These are phyloP conservation scores for Hibiscus trionum DNA, from an alignment of 345 rosid genomes.

Conservation along the genomic window DNA sequence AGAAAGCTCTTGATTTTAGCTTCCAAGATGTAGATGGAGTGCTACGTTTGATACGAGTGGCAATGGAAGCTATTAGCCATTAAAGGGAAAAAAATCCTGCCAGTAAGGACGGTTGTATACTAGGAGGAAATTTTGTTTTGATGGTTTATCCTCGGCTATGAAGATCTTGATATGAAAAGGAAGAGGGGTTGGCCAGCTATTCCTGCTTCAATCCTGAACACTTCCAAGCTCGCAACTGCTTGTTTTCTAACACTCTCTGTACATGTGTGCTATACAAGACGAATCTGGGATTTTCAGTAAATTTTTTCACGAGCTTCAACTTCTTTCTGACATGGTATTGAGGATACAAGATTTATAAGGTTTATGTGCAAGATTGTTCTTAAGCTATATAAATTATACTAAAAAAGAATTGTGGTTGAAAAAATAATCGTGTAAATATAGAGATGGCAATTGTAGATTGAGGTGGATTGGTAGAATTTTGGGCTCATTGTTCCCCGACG, in stretches of 20 bases:
- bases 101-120: conserved; percentile 11
- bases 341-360: conserved; percentile 12
- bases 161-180: conserved; percentile 5
- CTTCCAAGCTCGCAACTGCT: conserved; percentile 9
- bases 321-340: conserved; percentile 17
- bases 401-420: conserved; percentile 15
- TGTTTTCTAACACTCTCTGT: conserved; percentile 14
- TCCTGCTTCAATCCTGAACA: conserved; percentile 9
- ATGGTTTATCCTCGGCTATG: conserved; percentile 14
- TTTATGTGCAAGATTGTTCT: conserved; percentile 8
- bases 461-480: conserved; percentile 16
- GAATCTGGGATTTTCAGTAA: conserved; percentile 13
- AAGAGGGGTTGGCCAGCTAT: conserved; percentile 8
- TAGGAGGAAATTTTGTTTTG: conserved; percentile 11
- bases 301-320: conserved; percentile 20
- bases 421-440: conserved; percentile 22
- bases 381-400: conserved; percentile 16
- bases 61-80: conserved; percentile 67
- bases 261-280: conserved; percentile 23
- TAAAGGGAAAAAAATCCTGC: conserved; percentile 19
- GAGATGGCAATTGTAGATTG: conserved; percentile 12
- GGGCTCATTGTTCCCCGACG: conserved; percentile 4
- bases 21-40: conserved; percentile 88
- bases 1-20: conserved; percentile 83
- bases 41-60: conserved; percentile 69